Evolutionary conservation across 176 grass and related monocot species (phyloP).

Genomic region (Carex kokanica): DNA sequence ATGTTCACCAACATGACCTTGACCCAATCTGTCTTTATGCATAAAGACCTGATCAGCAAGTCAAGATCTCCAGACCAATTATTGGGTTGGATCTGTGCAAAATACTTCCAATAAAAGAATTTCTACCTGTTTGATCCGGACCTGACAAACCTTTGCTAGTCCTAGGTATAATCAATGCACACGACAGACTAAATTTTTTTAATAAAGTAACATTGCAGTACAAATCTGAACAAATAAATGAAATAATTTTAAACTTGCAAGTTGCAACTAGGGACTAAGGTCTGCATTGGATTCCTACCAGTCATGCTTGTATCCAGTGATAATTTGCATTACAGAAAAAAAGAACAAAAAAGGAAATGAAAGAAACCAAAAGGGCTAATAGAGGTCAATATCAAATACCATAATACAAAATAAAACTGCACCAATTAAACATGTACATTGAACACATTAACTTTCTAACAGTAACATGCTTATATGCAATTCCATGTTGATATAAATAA

Average conservation of each 20-base stretch:
- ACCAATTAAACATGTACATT: background rate
- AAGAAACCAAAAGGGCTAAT: background rate
- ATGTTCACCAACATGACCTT: background rate
- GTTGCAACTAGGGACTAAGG: background rate
- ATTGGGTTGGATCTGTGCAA: background rate
- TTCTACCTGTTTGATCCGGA: background rate
- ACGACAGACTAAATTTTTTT: background rate
- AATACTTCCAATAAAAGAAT: background rate
- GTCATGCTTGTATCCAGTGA: background rate
- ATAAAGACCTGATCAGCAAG: background rate
- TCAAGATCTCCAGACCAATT: background rate
- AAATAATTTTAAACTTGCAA: conserved; percentile 1
- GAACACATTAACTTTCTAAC: background rate
- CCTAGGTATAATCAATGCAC: background rate
- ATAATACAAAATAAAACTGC: background rate
- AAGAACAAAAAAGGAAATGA: background rate
- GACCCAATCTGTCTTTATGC: background rate
- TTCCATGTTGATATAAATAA: background rate
- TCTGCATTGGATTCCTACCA: background rate
- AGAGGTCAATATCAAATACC: background rate
- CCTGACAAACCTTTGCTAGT: background rate
- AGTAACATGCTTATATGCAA: background rate
- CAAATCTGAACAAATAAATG: background rate
- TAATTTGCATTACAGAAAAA: background rate
- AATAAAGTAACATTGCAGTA: background rate